Conservation (phyloP, 2,329 filamentous ascomycete genomes). For the Aureobasidium leucospermi region DNA sequence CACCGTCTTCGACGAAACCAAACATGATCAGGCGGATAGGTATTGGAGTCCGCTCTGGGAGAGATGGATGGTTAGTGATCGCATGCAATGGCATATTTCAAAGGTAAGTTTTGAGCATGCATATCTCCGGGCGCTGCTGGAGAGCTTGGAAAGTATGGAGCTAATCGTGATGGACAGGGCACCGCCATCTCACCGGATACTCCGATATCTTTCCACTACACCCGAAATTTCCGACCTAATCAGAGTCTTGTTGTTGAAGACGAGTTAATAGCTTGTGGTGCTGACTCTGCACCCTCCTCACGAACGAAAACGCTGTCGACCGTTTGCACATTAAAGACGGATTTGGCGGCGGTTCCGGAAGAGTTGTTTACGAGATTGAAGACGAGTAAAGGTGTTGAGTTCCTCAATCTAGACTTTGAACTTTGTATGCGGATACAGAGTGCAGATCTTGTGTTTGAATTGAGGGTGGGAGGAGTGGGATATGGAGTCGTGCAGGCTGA, state of each 20-base stretch:
- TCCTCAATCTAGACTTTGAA: constrained; percentile 76
- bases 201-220: constrained; percentile 78
- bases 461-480: constrained; percentile 70
- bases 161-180: constrained; percentile 35
- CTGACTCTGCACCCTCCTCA: constrained; percentile 55
- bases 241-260: constrained; percentile 66
- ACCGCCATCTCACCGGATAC: constrained; percentile 66
- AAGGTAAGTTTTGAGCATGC: constrained; percentile 35
- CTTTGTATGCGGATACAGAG: constrained; percentile 78
- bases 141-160: too few relatives aligned
- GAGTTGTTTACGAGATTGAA: constrained; percentile 67
- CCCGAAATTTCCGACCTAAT: constrained; percentile 71
- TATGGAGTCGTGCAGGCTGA: constrained; percentile 73
- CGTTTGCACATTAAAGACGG: constrained; percentile 74
- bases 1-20: constrained; percentile 70
- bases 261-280: constrained; percentile 69
- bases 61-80: constrained; percentile 75
- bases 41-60: constrained; percentile 82
- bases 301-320: constrained; percentile 51
- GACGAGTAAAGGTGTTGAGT: constrained; percentile 71
- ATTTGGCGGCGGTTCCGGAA: constrained; percentile 66
- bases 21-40: constrained; percentile 64
- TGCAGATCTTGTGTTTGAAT: constrained; percentile 67
- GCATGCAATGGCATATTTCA: constrained; percentile 82
- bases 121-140: too few relatives aligned